These are phyloP conservation scores for Posidonia oceanica DNA, from an alignment of 116 monocot genomes.

Conservation along the genomic window DNA sequence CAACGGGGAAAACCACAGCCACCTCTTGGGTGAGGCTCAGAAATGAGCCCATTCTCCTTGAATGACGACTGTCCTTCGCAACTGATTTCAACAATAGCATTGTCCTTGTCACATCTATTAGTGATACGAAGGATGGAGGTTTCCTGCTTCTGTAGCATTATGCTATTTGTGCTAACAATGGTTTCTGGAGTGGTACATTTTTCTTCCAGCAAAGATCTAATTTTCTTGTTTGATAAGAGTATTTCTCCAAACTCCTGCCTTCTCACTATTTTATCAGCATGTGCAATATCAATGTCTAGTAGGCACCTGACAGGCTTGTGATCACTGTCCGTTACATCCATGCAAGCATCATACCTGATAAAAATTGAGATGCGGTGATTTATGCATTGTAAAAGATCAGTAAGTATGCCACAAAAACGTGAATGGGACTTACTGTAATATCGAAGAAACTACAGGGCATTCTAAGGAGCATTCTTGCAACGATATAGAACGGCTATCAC, in stretches of 20 bases:
- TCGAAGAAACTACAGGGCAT: conserved; percentile 73
- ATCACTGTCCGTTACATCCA: conserved; percentile 94
- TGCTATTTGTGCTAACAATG: conserved; percentile 58
- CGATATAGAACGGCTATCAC: conserved; percentile 69
- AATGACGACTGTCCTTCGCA: conserved; percentile 50
- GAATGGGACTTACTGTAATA: conserved; percentile 38
- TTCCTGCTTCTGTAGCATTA: conserved; percentile 65
- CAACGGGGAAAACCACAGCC: conserved; percentile 83
- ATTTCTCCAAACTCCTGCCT: conserved; percentile 68
- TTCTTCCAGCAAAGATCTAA: conserved; percentile 41
- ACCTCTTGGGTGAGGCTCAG: conserved; percentile 32
- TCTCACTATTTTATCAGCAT: conserved; percentile 45
- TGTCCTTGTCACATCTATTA: conserved; percentile 48
- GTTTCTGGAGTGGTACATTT: conserved; percentile 54
- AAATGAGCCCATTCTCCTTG: conserved; percentile 38
- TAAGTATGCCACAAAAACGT: background rate
- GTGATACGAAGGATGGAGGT: conserved; percentile 49
- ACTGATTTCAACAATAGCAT: conserved; percentile 46
- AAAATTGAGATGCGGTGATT: background rate
- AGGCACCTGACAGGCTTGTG: conserved; percentile 93
- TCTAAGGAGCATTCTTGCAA: conserved; percentile 73
- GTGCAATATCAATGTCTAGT: conserved; percentile 69
- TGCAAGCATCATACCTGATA: conserved; percentile 85
- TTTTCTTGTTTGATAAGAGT: conserved; percentile 41
- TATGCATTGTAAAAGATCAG: background rate